Conservation (phyloP, 805 yeast species). For the Isabelozyma heimii region DNA sequence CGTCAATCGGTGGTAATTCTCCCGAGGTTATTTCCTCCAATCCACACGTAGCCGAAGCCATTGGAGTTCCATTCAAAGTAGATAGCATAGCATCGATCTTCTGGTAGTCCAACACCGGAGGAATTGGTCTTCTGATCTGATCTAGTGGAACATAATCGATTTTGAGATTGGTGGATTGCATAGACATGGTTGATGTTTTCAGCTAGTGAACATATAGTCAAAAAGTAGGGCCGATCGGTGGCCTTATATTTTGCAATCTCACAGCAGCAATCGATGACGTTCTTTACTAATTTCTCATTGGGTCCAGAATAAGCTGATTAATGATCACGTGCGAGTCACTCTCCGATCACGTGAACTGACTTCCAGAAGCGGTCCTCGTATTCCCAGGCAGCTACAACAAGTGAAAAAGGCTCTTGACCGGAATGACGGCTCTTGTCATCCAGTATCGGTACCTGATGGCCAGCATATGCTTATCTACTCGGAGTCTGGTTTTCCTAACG, state of each 20-base stretch:
- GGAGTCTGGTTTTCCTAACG: background rate
- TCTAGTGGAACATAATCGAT: slow-evolving; percentile 61
- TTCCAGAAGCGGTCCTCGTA: too few species aligned
- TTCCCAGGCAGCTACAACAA: too few species aligned
- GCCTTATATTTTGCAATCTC: too few species aligned
- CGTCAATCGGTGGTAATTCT: slow-evolving; percentile 81
- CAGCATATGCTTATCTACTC: background rate
- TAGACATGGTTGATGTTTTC: slow-evolving; percentile 47
- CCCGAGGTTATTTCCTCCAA: slow-evolving; percentile 52
- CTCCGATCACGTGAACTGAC: background rate
- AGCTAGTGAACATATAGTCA: background rate
- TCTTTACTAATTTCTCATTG: background rate
- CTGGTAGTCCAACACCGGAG: slow-evolving; percentile 73
- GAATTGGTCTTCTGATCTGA: slow-evolving; percentile 75
- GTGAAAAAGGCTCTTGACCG: too few species aligned
- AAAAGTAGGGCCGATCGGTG: too few species aligned
- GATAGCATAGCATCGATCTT: slow-evolving; percentile 81
- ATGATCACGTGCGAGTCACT: background rate
- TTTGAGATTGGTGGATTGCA: slow-evolving; percentile 61
- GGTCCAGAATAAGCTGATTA: background rate
- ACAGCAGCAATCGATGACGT: background rate
- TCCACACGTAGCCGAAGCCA: slow-evolving; percentile 60
- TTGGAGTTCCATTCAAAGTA: slow-evolving; percentile 62
- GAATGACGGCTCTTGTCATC: too few species aligned
- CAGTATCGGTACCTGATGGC: background rate